Conservation (phyloP, 352 stramenopile species). For the Elongisporangium undulatum region DNA sequence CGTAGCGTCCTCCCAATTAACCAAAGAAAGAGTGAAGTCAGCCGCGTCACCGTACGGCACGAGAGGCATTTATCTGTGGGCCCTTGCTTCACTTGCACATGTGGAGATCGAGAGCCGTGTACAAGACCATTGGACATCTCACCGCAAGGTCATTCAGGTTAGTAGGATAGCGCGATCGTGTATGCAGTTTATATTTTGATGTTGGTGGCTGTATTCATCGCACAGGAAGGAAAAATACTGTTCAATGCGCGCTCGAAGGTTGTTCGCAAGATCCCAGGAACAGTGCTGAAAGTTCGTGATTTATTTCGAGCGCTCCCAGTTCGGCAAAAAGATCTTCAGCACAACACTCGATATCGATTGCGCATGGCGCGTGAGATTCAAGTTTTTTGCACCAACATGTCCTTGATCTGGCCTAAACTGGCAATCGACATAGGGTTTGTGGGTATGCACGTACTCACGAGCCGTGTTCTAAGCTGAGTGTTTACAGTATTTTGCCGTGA, state of each 20-base stretch:
- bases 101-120: constrained; percentile 70
- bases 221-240: constrained; percentile 42
- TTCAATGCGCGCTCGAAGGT: constrained; percentile 52
- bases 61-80: constrained; percentile 47
- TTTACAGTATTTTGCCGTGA: constrained; percentile 2
- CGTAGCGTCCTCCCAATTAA: constrained; percentile 33
- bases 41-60: constrained; percentile 26
- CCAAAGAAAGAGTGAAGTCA: constrained; percentile 1
- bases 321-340: constrained; percentile 32
- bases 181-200: neutral
- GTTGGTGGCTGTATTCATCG: neutral
- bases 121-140: constrained; percentile 44
- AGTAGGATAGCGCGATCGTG: neutral
- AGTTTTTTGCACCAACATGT: constrained; percentile 46
- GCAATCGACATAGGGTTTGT: constrained; percentile 52
- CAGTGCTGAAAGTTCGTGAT: constrained; percentile 34
- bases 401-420: constrained; percentile 70
- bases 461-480: neutral
- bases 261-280: constrained; percentile 35
- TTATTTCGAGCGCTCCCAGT: constrained; percentile 68
- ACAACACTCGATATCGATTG: constrained; percentile 23
- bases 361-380: constrained; percentile 37
- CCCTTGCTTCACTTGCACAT: constrained; percentile 30
- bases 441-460: constrained; percentile 11
- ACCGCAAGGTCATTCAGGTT: constrained; percentile 72